Conservation (phyloP, 2,329 filamentous ascomycete genomes). For the Fusarium siculi region DNA sequence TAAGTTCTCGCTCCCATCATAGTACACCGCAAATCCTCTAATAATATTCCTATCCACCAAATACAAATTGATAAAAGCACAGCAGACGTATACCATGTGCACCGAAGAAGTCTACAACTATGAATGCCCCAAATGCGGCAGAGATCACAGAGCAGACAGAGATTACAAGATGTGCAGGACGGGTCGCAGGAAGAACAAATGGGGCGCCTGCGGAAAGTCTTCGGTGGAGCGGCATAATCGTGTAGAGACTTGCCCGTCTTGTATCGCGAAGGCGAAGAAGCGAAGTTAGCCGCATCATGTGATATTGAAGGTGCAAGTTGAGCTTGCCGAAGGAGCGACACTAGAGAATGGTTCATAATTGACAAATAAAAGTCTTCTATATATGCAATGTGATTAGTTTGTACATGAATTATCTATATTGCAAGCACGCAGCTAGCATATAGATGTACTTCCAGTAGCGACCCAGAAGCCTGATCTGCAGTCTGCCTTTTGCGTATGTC, state of each 20-base stretch:
- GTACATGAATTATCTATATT: background rate
- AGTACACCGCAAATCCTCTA: rapidly evolving
- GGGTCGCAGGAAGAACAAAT: background rate
- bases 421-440: background rate
- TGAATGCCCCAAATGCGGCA: background rate
- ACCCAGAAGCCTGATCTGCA: background rate
- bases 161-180: constrained; percentile 4
- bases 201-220: background rate
- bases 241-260: background rate
- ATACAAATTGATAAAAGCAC: too few relatives aligned
- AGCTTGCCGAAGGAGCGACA: rapidly evolving
- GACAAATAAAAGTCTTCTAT: background rate
- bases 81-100: background rate
- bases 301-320: background rate
- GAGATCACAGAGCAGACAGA: background rate
- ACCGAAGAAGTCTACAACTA: background rate
- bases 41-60: rapidly evolving
- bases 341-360: rapidly evolving
- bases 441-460: rapidly evolving
- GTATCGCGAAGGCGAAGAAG: background rate
- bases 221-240: background rate
- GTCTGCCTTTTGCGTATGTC: rapidly evolving
- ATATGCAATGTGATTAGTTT: background rate
- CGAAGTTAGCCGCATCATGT: background rate
- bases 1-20: rapidly evolving